phyloP scores from a whole-genome alignment of 1,284 basidiomycete genomes.

The Mycosarcoma mackinlayi region DNA sequence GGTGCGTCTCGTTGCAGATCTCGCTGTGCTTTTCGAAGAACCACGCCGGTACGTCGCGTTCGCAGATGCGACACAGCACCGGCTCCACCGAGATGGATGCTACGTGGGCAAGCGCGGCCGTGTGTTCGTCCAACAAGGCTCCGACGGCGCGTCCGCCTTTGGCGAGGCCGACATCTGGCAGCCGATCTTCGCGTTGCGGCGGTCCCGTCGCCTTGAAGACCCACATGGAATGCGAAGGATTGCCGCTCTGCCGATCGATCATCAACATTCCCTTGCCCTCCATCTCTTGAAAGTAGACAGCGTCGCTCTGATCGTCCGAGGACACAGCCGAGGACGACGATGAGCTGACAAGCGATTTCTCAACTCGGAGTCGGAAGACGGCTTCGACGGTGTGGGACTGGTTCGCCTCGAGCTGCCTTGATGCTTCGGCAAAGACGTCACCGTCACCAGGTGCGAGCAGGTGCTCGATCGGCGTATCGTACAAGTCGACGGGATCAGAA shows the following conservation, averaged over 20 bases:
- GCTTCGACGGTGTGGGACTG: slow-evolving; percentile 95
- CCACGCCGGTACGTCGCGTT: slow-evolving; percentile 95
- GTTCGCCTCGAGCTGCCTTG: slow-evolving; percentile 84
- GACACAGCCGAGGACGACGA: slow-evolving; percentile 70
- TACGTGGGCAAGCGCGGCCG: slow-evolving; percentile 44
- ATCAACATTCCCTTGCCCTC: slow-evolving; percentile 99
- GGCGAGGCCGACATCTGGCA: slow-evolving; percentile 43
- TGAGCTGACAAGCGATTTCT: slow-evolving; percentile 69
- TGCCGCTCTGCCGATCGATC: slow-evolving; percentile 85
- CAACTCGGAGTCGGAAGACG: slow-evolving; percentile 83
- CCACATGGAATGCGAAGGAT: slow-evolving; percentile 98
- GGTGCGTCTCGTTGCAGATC: slow-evolving; percentile 95
- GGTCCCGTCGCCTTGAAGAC: slow-evolving; percentile 83
- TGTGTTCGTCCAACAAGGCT: slow-evolving; percentile 34
- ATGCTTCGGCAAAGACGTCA: slow-evolving; percentile 87
- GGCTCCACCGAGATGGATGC: slow-evolving; percentile 73
- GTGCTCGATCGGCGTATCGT: slow-evolving; percentile 83
- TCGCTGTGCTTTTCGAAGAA: slow-evolving; percentile 99
- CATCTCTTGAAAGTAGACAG: slow-evolving; percentile 82
- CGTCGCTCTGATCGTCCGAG: slow-evolving; percentile 62
- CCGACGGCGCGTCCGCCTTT: slow-evolving; percentile 29
- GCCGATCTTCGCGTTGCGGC: slow-evolving; percentile 57
- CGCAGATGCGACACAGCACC: slow-evolving; percentile 98
- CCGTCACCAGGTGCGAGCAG: slow-evolving; percentile 86
- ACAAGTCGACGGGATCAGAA: slow-evolving; percentile 80